Conservation (phyloP, 345 rosid species). For the Aquilaria sinensis region DNA sequence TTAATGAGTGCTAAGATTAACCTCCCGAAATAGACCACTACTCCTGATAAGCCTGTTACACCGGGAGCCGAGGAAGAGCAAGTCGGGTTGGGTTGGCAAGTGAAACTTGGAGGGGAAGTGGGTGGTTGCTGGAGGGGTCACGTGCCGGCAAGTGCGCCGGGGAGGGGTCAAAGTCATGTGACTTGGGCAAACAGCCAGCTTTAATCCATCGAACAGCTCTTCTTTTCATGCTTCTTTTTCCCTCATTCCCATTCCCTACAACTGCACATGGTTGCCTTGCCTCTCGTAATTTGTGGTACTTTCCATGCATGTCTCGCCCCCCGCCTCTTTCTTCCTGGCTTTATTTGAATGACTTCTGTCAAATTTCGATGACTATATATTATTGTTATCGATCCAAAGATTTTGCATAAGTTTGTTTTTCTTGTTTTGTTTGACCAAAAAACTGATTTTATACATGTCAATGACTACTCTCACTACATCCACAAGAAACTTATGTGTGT, state of each 20-base stretch:
- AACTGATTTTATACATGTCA: no score
- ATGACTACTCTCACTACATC: no score
- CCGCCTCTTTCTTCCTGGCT: no score
- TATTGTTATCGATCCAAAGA: no score
- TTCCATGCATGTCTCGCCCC: not conserved
- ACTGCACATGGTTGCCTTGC: not conserved
- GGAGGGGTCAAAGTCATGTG: constrained; percentile 15
- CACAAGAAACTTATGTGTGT: no score
- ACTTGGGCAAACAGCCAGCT: not conserved
- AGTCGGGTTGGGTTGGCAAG: not conserved
- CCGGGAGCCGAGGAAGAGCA: no score
- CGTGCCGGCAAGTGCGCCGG: constrained; percentile 25
- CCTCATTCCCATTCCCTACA: not conserved
- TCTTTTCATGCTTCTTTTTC: constrained; percentile 9
- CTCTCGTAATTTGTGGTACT: not conserved
- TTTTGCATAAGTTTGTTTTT: no score
- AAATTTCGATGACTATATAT: no score
- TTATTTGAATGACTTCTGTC: no score
- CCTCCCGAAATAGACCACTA: not conserved
- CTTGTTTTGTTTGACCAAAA: no score
- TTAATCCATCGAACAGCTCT: not conserved
- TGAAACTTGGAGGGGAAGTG: not conserved
- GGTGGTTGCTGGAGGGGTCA: not conserved
- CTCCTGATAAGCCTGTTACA: no score
- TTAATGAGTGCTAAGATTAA: not conserved